Evolutionary conservation across 2,329 filamentous ascomycete genomes (phyloP).

Genomic region (Ascochyta pisi): DNA sequence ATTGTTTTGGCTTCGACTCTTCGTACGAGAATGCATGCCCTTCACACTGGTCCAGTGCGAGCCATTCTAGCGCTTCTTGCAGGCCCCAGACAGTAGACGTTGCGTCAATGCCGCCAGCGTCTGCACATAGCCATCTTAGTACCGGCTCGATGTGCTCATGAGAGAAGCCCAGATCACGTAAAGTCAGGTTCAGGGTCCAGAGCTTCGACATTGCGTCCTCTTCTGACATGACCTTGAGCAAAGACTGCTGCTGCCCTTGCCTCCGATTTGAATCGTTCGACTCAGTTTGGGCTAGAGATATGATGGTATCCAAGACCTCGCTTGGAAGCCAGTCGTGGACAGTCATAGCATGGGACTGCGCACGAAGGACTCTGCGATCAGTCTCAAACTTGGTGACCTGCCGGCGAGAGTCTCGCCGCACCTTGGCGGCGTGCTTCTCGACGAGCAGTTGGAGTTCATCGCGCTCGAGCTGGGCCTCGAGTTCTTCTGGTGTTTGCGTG

Average conservation of each 20-base stretch:
- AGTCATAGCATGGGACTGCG: conserved; percentile 76
- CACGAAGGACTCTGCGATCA: conserved; percentile 80
- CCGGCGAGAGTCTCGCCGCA: conserved; percentile 77
- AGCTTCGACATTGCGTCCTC: conserved; percentile 80
- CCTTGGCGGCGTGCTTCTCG: conserved; percentile 81
- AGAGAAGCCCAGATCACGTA: conserved; percentile 73
- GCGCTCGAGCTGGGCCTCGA: conserved; percentile 86
- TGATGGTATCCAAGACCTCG: conserved; percentile 78
- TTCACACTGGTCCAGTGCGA: conserved; percentile 75
- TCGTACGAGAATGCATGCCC: conserved; percentile 78
- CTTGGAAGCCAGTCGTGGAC: conserved; percentile 79
- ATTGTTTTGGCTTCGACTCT: conserved; percentile 28
- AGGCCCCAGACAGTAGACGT: conserved; percentile 76
- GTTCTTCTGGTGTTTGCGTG: conserved; percentile 78
- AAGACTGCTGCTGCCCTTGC: conserved; percentile 46
- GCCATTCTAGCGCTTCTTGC: conserved; percentile 87
- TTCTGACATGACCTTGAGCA: conserved; percentile 62
- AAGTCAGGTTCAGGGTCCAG: conserved; percentile 81
- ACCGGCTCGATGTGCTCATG: conserved; percentile 40
- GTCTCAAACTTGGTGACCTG: conserved; percentile 82
- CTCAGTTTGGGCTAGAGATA: conserved; percentile 75
- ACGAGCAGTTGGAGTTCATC: conserved; percentile 88
- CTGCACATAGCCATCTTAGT: conserved; percentile 45
- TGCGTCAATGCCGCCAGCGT: conserved; percentile 57
- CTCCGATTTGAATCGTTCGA: conserved; percentile 59